A percentile compares a stretch with the other conserved stretches of the same genome.
phyloP scores from a whole-genome alignment of 768 basidiomycete species.

The Kwoniella newhampshirensis region DNA sequence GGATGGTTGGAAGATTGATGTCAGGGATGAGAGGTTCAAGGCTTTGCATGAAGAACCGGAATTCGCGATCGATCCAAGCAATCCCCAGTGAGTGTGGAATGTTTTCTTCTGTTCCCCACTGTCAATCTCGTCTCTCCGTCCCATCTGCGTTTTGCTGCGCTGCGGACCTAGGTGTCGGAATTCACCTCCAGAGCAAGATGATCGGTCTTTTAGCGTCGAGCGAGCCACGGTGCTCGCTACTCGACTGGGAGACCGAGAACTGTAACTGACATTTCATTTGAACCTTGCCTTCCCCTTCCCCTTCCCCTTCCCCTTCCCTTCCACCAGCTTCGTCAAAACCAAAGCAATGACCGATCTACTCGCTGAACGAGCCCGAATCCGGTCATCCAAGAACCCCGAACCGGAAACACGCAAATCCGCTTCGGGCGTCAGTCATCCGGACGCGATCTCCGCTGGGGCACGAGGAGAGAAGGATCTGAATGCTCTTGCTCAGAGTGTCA shows the following conservation, averaged over 20 bases:
- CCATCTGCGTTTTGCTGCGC: too few species aligned
- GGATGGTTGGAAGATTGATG: conserved; percentile 76
- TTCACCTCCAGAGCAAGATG: too few species aligned
- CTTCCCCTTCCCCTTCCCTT: not conserved
- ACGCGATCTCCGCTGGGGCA: conserved; percentile 61
- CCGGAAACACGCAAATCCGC: conserved; percentile 5
- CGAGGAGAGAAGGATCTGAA: conserved; percentile 63
- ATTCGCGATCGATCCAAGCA: conserved; percentile 92
- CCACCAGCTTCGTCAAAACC: conserved; percentile 82
- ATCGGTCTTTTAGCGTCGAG: too few species aligned
- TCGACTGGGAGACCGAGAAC: too few species aligned
- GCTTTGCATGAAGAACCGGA: conserved; percentile 82
- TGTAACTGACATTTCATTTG: too few species aligned
- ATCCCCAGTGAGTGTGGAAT: conserved; percentile 73
- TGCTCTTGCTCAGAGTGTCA: conserved; percentile 79
- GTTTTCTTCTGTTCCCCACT: not conserved
- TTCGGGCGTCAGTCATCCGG: conserved; percentile 6
- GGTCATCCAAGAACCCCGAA: conserved; percentile 9
- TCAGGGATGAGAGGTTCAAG: conserved; percentile 83
- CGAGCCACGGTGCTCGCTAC: too few species aligned
- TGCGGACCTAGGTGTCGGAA: not conserved
- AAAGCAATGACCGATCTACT: conserved; percentile 83
- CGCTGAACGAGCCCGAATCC: conserved; percentile 65
- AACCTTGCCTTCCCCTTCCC: not conserved
- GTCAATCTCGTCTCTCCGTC: not conserved